Percentiles rank a stretch among this genome's conserved stretches.
phyloP scores from a whole-genome alignment of 345 rosid genomes.

The Hevea brasiliensis region DNA sequence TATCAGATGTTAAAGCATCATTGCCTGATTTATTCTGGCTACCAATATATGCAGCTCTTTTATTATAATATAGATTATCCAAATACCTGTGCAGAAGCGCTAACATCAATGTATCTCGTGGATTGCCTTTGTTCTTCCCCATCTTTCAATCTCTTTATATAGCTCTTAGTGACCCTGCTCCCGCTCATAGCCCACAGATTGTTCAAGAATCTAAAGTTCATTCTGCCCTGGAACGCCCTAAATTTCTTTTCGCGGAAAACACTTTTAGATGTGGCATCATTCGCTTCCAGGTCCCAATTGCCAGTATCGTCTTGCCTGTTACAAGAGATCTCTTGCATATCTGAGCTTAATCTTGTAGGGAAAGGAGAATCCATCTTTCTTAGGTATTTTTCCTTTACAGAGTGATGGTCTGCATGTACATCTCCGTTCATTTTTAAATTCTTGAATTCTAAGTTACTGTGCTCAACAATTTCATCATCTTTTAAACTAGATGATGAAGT shows the following conservation, averaged over 20 bases:
- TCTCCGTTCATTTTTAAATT: slow-evolving; percentile 29
- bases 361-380: slow-evolving; percentile 30
- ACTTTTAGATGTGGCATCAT: slow-evolving; percentile 29
- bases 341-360: slow-evolving; percentile 26
- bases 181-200: slow-evolving; percentile 32
- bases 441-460: slow-evolving; percentile 24
- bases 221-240: slow-evolving; percentile 18
- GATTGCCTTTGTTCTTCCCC: slow-evolving; percentile 50
- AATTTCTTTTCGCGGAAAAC: slow-evolving; percentile 30
- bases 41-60: background rate
- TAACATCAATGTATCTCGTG: slow-evolving; percentile 19
- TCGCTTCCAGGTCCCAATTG: slow-evolving; percentile 51
- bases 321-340: slow-evolving; percentile 29
- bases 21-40: background rate
- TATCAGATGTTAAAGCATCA: background rate
- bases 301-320: slow-evolving; percentile 24
- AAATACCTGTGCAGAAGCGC: slow-evolving; percentile 35
- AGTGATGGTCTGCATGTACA: slow-evolving; percentile 3
- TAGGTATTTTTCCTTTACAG: slow-evolving; percentile 21
- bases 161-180: slow-evolving; percentile 26
- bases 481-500: slow-evolving; percentile 29
- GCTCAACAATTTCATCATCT: slow-evolving; percentile 37
- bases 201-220: slow-evolving; percentile 25
- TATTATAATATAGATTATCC: background rate
- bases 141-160: slow-evolving; percentile 55